Evolutionary conservation across 345 rosid genomes (phyloP).

Genomic region (Gossypium herbaceum): DNA sequence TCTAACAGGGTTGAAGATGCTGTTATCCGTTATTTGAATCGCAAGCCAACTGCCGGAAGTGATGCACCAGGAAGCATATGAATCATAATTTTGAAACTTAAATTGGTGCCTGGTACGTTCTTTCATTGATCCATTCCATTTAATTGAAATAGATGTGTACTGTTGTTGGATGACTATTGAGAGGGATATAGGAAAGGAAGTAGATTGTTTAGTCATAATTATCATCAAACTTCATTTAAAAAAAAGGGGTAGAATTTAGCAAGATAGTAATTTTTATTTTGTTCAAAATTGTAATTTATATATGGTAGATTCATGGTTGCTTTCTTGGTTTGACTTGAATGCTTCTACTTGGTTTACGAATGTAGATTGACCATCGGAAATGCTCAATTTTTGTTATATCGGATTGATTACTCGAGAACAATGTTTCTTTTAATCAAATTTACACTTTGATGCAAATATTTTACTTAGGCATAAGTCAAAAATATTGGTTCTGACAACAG

Average conservation of each 20-base stretch:
- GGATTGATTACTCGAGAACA: neutral
- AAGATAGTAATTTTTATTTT: constrained; percentile 1
- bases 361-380: neutral
- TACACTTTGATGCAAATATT: neutral
- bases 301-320: neutral
- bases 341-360: neutral
- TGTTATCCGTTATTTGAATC: neutral
- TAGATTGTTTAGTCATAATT: constrained; percentile 10
- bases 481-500: neutral
- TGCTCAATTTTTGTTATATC: neutral
- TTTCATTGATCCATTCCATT: constrained; percentile 1
- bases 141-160: constrained; percentile 11
- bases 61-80: neutral
- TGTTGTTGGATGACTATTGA: constrained; percentile 14
- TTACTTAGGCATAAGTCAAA: neutral
- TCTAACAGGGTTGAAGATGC: constrained; percentile 1
- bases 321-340: neutral
- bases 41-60: neutral
- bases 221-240: neutral
- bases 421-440: neutral
- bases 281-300: constrained; percentile 14
- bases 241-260: neutral
- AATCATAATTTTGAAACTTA: neutral
- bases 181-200: constrained; percentile 18
- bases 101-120: neutral